Base-by-base conservation (phyloP, 257 asterid species). In the Thymus mandschuricus region DNA sequence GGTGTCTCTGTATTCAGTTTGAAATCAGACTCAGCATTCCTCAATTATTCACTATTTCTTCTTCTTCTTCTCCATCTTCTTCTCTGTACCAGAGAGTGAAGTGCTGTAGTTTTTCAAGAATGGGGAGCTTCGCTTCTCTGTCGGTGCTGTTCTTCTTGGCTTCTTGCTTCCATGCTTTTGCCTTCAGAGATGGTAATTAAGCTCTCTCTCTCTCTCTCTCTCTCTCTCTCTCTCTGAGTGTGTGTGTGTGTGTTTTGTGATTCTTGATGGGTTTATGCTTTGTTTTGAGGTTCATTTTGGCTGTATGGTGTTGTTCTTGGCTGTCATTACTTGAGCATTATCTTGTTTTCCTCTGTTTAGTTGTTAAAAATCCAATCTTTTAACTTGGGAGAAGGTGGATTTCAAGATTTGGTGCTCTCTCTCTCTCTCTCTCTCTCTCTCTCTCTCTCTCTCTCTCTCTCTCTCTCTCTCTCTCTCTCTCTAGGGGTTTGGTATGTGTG, bases 151-250 rank as follows among this genome's bases (percentile, higher is more conserved):
- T 88, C 7, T 83, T 70, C 69, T 1, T 81, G 41, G 79, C 96
- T 75, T 10, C 79, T 74, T 28, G 68, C 76, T 80, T 73, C 66
- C 71, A 80, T 59, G 78, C 87, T 68, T 68, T 56, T 44, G 87
- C 92, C 69, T 33, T 92, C 76, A 81, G 43, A 69, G 97, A 92
- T 73, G 97, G 97, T 92, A 82, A 21, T 21, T 21, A 21, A 78
- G 74, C 66, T 72, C 49, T 38, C 41, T 38, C 8, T 21, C 31
- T 30, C 6, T 11, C 40, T 4, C 31, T 30, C 6, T 11, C 40
- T 4, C 66, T 75, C 49, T 21, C 21, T 21, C 21, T 21, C 34
- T 31, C 7, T 13, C 40, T 58, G 2, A 21, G 48, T 43, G 33
- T 69, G 45, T 10, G n/a, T 21, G 10, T 28, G 40, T 28, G 60